phyloP scores from a whole-genome alignment of 257 asterid species.

The Solanum medicagineum region DNA sequence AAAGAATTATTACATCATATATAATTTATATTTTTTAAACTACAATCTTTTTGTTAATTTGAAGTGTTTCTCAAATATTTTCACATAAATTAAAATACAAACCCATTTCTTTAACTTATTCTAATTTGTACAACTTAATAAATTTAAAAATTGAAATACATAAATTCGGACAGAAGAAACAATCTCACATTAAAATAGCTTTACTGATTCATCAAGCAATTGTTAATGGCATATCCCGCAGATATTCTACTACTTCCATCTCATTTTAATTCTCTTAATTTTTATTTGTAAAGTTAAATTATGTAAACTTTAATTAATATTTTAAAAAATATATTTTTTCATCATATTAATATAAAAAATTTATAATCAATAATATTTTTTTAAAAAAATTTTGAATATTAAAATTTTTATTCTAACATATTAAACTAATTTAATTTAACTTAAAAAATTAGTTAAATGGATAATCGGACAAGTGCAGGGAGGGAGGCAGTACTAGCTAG shows the following conservation, averaged over 20 bases:
- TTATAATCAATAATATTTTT: too few species aligned
- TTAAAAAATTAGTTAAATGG: too few species aligned
- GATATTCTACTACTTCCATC: background rate
- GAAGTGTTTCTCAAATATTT: background rate
- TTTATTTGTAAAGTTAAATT: too few species aligned
- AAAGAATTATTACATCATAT: background rate
- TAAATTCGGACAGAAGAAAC: background rate
- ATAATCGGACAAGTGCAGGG: too few species aligned
- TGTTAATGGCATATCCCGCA: background rate
- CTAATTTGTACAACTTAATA: background rate
- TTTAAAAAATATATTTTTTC: too few species aligned
- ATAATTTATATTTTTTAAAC: background rate
- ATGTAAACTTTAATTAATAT: too few species aligned
- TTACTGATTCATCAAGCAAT: background rate
- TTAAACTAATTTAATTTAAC: too few species aligned
- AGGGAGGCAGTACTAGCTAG: background rate
- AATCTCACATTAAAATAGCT: background rate
- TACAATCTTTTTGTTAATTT: background rate
- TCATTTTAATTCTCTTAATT: too few species aligned
- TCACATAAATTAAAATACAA: background rate
- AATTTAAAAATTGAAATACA: background rate
- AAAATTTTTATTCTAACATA: too few species aligned
- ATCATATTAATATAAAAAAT: too few species aligned
- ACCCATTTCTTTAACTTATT: background rate
- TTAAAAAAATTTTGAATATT: too few species aligned